These are phyloP conservation scores for Striga asiatica DNA, from an alignment of 257 asterid genomes.

Conservation along the genomic window DNA sequence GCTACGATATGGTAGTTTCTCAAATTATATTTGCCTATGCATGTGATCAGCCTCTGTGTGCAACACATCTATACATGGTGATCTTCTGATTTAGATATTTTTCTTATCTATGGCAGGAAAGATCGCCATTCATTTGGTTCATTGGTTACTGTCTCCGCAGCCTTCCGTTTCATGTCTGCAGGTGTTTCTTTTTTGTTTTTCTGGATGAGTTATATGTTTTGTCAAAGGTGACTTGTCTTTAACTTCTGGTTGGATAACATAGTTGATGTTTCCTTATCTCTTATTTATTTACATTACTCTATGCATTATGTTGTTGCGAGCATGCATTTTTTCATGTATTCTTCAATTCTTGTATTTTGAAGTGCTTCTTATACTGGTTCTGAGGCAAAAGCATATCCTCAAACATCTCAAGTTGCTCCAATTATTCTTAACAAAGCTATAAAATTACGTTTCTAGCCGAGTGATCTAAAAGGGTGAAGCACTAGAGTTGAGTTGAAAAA, in stretches of 20 bases:
- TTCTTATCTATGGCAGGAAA: conserved; percentile 52
- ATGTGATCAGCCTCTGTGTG: neutral
- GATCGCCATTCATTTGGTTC: conserved; percentile 57
- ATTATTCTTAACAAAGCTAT: too few species aligned
- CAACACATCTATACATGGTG: neutral
- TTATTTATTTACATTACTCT: neutral
- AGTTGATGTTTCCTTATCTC: neutral
- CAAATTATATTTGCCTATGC: neutral
- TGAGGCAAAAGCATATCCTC: too few species aligned
- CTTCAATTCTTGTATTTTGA: neutral
- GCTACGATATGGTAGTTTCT: neutral
- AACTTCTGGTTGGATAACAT: conserved; percentile 14
- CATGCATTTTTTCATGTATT: neutral
- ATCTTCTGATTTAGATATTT: conserved; percentile 9
- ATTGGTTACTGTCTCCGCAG: conserved; percentile 42
- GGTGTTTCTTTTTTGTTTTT: conserved; percentile 53
- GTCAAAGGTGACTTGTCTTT: conserved; percentile 45
- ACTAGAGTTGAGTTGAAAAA: too few species aligned
- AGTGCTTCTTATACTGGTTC: neutral
- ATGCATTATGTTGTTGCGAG: conserved; percentile 1
- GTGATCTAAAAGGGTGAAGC: too few species aligned
- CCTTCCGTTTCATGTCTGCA: conserved; percentile 35
- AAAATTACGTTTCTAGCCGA: too few species aligned
- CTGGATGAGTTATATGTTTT: conserved; percentile 66
- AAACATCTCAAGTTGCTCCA: too few species aligned